Percentiles rank a stretch among this genome's conserved stretches.
These are phyloP conservation scores for Patellifolia procumbens DNA, from an alignment of 179 eudicot genomes.

Conservation along the genomic window DNA sequence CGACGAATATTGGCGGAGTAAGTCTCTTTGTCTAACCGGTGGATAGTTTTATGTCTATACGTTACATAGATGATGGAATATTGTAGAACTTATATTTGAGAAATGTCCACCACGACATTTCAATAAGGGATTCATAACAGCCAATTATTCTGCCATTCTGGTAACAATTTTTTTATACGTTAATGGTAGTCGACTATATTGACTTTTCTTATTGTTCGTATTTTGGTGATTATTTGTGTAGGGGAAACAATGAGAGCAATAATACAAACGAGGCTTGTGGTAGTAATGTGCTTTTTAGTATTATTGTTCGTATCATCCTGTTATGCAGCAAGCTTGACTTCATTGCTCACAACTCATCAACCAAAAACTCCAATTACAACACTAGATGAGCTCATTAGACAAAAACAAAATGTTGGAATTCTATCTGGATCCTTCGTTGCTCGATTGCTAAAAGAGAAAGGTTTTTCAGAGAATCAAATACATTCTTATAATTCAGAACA, in stretches of 20 bases:
- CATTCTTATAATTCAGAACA: slow-evolving; percentile 20
- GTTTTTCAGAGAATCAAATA: slow-evolving; percentile 24
- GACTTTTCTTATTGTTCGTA: no score
- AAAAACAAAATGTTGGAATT: slow-evolving; percentile 29
- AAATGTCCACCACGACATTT: no score
- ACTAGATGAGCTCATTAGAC: slow-evolving; percentile 28
- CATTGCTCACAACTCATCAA: slow-evolving; percentile 22
- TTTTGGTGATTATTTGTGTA: slow-evolving; percentile 9
- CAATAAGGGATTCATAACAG: no score
- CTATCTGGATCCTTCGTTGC: slow-evolving; percentile 25
- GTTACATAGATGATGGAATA: no score
- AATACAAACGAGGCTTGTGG: slow-evolving; percentile 32
- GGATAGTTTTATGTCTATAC: no score
- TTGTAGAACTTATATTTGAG: no score
- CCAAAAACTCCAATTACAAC: slow-evolving; percentile 16
- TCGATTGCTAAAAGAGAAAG: slow-evolving; percentile 24
- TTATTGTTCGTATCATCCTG: slow-evolving; percentile 27
- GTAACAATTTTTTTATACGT: no score
- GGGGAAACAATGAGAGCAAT: slow-evolving; percentile 35
- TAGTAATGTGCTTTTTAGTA: slow-evolving; percentile 34
- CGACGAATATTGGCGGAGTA: slow-evolving; percentile 27
- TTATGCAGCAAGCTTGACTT: slow-evolving; percentile 33
- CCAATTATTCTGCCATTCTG: no score
- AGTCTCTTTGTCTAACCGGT: no score
- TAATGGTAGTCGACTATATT: no score